Conservation (phyloP, 2,329 filamentous ascomycete species). For the Aspergillus sp. region DNA sequence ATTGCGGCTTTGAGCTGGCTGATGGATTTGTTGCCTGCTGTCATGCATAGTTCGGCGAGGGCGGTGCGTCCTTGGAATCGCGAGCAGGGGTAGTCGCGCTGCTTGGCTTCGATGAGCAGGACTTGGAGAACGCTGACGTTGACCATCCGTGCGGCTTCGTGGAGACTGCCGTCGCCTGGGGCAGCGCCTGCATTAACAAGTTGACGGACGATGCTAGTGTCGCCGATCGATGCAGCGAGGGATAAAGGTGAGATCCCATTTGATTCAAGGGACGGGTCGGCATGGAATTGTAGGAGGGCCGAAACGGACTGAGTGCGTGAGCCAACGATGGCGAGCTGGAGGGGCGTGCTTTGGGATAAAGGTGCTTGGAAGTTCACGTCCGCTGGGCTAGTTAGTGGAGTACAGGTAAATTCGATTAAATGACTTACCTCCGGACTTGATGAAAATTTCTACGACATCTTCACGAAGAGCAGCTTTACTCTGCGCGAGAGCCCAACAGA, state of each 20-base stretch:
- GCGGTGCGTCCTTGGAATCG: constrained; percentile 9
- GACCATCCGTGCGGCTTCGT: constrained; percentile 7
- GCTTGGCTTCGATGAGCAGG: neutral
- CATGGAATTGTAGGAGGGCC: neutral
- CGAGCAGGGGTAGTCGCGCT: constrained; percentile 9
- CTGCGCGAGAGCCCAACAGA: constrained; percentile 8
- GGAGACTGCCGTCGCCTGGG: constrained; percentile 4
- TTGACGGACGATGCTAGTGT: neutral
- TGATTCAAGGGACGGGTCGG: constrained; percentile 4
- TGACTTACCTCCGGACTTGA: neutral
- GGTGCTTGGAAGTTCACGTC: constrained; percentile 2
- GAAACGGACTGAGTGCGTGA: constrained; percentile 1
- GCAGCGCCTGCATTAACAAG: constrained; percentile 1
- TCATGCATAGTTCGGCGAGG: constrained; percentile 4
- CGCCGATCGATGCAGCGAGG: neutral
- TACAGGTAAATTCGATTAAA: no score
- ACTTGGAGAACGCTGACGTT: constrained; percentile 6
- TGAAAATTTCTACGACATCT: constrained; percentile 1
- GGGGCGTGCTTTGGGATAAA: constrained; percentile 6
- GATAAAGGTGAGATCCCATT: constrained; percentile 4
- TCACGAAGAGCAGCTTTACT: neutral
- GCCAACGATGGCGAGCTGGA: constrained; percentile 6
- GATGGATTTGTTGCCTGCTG: neutral
- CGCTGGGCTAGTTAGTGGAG: neutral
- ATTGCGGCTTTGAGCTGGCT: constrained; percentile 9